Percentiles rank a stretch among this genome's conserved stretches.
phyloP scores from a whole-genome alignment of 495 filamentous ascomycete genomes.

The Trichoderma asperelloides region DNA sequence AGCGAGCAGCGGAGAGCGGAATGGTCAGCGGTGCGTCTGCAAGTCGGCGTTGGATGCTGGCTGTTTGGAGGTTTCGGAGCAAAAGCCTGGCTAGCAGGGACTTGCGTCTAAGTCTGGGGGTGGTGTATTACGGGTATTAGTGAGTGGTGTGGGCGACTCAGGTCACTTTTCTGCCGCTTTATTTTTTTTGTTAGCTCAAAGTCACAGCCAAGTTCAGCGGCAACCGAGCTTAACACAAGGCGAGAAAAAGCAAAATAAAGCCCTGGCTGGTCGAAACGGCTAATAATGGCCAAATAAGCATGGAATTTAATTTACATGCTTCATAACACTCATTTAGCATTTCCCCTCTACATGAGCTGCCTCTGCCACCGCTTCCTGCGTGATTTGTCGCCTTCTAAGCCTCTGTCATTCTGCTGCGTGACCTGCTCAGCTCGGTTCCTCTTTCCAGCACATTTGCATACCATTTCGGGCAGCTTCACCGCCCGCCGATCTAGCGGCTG shows the following conservation, averaged over 20 bases:
- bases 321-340: no score
- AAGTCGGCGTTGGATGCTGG: not conserved
- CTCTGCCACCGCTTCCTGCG: not conserved
- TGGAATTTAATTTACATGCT: no score
- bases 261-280: not conserved
- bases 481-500: not conserved
- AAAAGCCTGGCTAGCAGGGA: not conserved
- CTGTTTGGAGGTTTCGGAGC: constrained; percentile 2
- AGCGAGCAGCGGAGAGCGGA: not conserved
- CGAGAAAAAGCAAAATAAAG: not conserved
- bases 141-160: not conserved
- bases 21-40: not conserved
- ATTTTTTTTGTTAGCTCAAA: not conserved
- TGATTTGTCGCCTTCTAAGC: not conserved
- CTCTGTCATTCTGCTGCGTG: not conserved
- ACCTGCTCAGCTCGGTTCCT: not conserved
- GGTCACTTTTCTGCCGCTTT: not conserved
- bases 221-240: not conserved
- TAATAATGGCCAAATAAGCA: no score
- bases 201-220: not conserved
- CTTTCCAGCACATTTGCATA: not conserved
- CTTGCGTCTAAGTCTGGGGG: constrained; percentile 4
- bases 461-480: constrained; percentile 1
- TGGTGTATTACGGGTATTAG: not conserved
- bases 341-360: not conserved